A percentile compares a stretch with the other conserved stretches of the same genome.
These are phyloP conservation scores for Elongisporangium prolatum DNA, from an alignment of 352 stramenopile species.

Conservation along the genomic window DNA sequence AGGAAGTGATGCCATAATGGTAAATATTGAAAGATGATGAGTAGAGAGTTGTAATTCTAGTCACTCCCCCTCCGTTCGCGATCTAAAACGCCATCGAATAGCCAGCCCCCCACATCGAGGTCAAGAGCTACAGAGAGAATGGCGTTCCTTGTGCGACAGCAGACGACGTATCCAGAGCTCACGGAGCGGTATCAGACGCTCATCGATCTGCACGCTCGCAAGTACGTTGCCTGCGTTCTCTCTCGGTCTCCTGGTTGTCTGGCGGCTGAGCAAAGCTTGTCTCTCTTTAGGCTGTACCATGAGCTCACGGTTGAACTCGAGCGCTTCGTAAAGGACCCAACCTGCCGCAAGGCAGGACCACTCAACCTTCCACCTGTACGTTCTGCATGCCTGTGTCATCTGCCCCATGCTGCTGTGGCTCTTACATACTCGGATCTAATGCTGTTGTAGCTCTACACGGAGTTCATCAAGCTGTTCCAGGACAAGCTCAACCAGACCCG, in stretches of 20 bases:
- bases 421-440: neutral
- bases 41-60: neutral
- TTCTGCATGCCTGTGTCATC: neutral
- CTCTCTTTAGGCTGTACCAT: slow-evolving; percentile 93
- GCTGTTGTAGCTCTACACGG: slow-evolving; percentile 79
- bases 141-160: slow-evolving; percentile 88
- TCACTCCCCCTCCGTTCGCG: neutral
- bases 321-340: slow-evolving; percentile 86
- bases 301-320: slow-evolving; percentile 94
- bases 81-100: neutral
- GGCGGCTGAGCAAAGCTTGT: slow-evolving; percentile 1
- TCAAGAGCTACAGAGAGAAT: slow-evolving; percentile 15
- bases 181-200: slow-evolving; percentile 90
- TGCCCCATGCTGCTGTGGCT: neutral
- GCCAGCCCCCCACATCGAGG: neutral
- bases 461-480: slow-evolving; percentile 94
- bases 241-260: neutral
- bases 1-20: neutral
- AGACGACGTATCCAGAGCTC: slow-evolving; percentile 89
- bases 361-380: slow-evolving; percentile 43
- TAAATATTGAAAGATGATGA: neutral
- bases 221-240: slow-evolving; percentile 38
- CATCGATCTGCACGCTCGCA: slow-evolving; percentile 85
- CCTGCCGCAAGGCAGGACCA: slow-evolving; percentile 44
- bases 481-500: slow-evolving; percentile 95